Evolutionary conservation across 2,329 filamentous ascomycete species (phyloP), one percentile per base, ranked within the genome.

Genomic region (Penicillium occitanis): DNA sequence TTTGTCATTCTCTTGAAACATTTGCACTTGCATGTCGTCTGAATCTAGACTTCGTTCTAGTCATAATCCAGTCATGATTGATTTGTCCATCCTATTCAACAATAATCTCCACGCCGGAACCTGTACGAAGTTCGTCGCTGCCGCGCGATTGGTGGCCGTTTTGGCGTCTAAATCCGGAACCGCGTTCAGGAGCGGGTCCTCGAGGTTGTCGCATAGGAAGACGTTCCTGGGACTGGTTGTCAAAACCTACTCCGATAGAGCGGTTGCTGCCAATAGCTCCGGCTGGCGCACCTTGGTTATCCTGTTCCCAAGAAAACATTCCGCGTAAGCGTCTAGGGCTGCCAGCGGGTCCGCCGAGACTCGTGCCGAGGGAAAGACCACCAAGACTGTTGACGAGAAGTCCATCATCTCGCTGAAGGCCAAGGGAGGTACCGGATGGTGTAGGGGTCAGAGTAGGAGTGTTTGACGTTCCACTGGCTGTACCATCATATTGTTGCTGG

Each of bases 391-490:
- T 88, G 72, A 89, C 86, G 44, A 90, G 79, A 69, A 87, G 78
- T 65, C 79, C 81, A 67, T 88, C 87, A 67, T 87, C 85, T 65
- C 85, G 83, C 72, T 83, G 82, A 70, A 79, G 75, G 58, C 78
- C 79, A 61, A 83, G 76, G 51, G 77, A 78, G 53, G 79, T 79
- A 57, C 78, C 82, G 75, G 82, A 82, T 13, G 83, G 82, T 13
- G 85, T 87, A 13, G 87, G 87, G 2, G 89, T 90, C 67, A 90
- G 81, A 61, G 85, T 89, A 8, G 89, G 88, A 25, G 89, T 90
- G 73, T 85, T 88, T 50, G 87, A 87, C 35, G 86, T 83, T 42
- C 81, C 84, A 70, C 82, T 87, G 6, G 63, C 44, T 13, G 81
- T 77, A 69, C 83, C 83, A 70, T 89, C 85, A 66, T 87, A 86